Base-by-base conservation (phyloP, 1,284 basidiomycete species). In the Mrakiaceae sp. region DNA sequence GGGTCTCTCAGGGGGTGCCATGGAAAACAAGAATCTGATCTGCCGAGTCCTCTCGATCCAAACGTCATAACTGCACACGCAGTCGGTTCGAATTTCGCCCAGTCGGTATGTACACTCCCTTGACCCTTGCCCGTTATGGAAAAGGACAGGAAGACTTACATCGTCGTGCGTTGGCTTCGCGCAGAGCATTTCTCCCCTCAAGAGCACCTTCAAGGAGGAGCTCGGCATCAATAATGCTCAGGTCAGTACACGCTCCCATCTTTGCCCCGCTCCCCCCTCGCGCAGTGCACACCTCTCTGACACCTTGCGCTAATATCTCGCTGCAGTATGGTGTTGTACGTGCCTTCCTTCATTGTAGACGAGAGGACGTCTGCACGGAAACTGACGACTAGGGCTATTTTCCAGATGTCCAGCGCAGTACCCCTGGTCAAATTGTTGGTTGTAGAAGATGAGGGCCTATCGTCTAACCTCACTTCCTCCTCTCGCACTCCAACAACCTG, bases 351-450 rank as follows among this genome's bases (percentile, higher is more conserved):
- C 27, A 9, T 4, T 6, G 50, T 9, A 42, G 48, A 11, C 10
- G 42, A 51, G 14, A 50, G 42, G 39, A 16, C 27, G 11, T 46
- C 11, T n/a, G 48, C 50, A 40, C 27, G 43, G 7, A 39, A 40
- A 27, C 40, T 2, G n/a, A 4, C 14, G 7, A 27, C 40, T 40
- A 11, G 40, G n/a, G 27, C 51, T 40, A 12, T n/a, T 11, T 44
- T 43, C 2, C 60, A 68, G 68, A 60, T 71, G 54, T 63, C 66
- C 10, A 66, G 66, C n/a, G 70, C 70, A 11, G 64, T 60, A 46
- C 59, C 55, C 16, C 67, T 71, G 5, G 67, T 71, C 67, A 71
- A 71, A 61, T 66, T n/a, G n/a, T n/a, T n/a, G n/a, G n/a, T n/a
- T n/a, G n/a, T n/a, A n/a, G n/a, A n/a, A n/a, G n/a, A n/a, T n/a